phyloP scores from a whole-genome alignment of 352 stramenopile species.

The Thalassiosira oceanica region DNA sequence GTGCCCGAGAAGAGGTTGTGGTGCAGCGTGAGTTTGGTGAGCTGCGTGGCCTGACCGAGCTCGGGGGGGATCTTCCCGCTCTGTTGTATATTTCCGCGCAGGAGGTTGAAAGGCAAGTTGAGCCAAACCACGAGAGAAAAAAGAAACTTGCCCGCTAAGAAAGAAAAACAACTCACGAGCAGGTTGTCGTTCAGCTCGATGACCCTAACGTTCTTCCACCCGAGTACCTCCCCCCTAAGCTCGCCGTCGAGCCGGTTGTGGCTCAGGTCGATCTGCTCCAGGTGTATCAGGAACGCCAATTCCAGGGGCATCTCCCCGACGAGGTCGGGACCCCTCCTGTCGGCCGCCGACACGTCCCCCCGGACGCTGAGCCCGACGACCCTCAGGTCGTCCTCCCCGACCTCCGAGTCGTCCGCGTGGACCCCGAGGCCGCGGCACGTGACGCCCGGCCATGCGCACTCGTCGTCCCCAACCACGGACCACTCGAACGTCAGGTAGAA shows the following conservation, averaged over 20 bases:
- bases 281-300: conserved; percentile 2
- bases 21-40: conserved; percentile 28
- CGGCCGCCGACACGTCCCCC: background rate
- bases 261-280: conserved; percentile 7
- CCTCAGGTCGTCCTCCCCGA: background rate
- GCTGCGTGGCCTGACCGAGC: conserved; percentile 4
- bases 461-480: background rate
- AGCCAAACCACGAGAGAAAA: no score
- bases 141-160: no score
- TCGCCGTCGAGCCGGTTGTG: conserved; percentile 1
- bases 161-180: conserved; percentile 2
- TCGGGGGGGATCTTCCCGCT: conserved; percentile 12
- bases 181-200: conserved; percentile 5
- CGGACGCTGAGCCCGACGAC: background rate
- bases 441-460: conserved; percentile 9
- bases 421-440: background rate
- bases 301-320: conserved; percentile 1
- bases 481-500: conserved; percentile 25
- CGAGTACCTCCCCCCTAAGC: conserved; percentile 1
- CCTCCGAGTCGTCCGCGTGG: background rate
- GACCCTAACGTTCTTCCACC: conserved; percentile 5
- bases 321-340: background rate
- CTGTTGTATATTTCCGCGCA: no score
- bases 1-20: conserved; percentile 28
- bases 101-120: no score